Evolutionary conservation across 345 rosid genomes (phyloP), one percentile per base, ranked within the genome.

Genomic region (Microcos paniculata): DNA sequence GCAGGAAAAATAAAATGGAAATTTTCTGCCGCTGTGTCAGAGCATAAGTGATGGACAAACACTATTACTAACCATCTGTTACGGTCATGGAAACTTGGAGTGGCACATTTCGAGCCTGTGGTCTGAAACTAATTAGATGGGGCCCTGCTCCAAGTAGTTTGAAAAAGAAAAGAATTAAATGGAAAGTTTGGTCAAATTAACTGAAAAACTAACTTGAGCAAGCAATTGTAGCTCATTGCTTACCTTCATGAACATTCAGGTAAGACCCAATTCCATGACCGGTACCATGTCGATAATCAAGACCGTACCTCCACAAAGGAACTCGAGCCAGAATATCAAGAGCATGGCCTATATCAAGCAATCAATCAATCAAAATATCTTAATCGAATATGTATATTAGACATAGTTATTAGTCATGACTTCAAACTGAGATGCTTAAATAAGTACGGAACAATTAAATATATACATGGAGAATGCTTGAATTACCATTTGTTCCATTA

Each of bases 231-330:
- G 26, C 48, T 74, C 64, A 83, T 73, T 45, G 76, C 87, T 77
- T 76, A 86, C 99, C 99, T 91, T 94, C 99, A 87, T 96, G 99
- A 80, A 96, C 98, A 55, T 80, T 88, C 65, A 96, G 87, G 84
- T 90, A 96, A 77, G 99, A 96, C 40, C 99, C 99, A 49, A 96
- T 85, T 76, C 99, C 98, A 84, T 96, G 99, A 76, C 99, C 99
- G 71, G 99, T 96, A 48, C 97, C 99, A 74, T 96, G 99, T 57
- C 95, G 89, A 81, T 92, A 96, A 85, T 94, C 97, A 80, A 96
- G 97, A 58, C 99, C 99, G 66, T 90, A 45, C 82, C 89, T 88
- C 98, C 98, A 94, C 83, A 92, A 85, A 51, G 97, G 95, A 77
- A 87, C 61, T 73, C 99, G 88, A 76, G 99, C 97, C 85, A 96